Conservation (phyloP, 2,329 filamentous ascomycete species). For the Cladosporium sp. region DNA sequence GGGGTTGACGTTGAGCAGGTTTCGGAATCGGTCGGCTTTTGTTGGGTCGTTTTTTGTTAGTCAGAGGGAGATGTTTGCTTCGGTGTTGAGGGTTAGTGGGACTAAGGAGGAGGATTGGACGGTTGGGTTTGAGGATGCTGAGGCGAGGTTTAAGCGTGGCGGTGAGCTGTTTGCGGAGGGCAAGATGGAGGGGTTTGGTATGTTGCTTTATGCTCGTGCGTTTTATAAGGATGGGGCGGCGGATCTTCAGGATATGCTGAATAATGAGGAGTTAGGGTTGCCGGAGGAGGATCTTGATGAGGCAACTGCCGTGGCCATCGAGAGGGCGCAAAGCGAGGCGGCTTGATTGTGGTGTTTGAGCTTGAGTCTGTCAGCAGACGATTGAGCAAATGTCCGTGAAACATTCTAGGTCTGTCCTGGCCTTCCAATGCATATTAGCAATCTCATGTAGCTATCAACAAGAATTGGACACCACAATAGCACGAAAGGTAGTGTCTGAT, state of each 20-base stretch:
- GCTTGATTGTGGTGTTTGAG: too few species aligned
- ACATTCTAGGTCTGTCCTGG: too few species aligned
- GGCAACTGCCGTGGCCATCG: constrained; percentile 17
- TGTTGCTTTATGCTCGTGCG: constrained; percentile 50
- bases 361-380: too few species aligned
- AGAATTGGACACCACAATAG: too few species aligned
- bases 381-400: too few species aligned
- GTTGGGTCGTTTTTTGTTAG: constrained; percentile 32
- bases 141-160: constrained; percentile 47
- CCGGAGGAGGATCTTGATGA: constrained; percentile 23
- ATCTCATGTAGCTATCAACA: too few species aligned
- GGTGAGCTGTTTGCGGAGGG: constrained; percentile 40
- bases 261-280: constrained; percentile 20
- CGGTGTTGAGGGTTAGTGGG: constrained; percentile 31
- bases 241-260: constrained; percentile 30
- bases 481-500: too few species aligned
- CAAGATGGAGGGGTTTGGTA: constrained; percentile 41
- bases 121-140: constrained; percentile 20
- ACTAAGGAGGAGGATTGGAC: constrained; percentile 34
- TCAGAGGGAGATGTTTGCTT: constrained; percentile 37
- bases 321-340: constrained; percentile 6
- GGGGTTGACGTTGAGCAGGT: constrained; percentile 17
- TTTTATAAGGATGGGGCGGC: constrained; percentile 40
- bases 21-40: constrained; percentile 29
- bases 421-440: too few species aligned